Evolutionary conservation across 192 early-diverging fungal species (phyloP).

Genomic region (Coemansia sp.): DNA sequence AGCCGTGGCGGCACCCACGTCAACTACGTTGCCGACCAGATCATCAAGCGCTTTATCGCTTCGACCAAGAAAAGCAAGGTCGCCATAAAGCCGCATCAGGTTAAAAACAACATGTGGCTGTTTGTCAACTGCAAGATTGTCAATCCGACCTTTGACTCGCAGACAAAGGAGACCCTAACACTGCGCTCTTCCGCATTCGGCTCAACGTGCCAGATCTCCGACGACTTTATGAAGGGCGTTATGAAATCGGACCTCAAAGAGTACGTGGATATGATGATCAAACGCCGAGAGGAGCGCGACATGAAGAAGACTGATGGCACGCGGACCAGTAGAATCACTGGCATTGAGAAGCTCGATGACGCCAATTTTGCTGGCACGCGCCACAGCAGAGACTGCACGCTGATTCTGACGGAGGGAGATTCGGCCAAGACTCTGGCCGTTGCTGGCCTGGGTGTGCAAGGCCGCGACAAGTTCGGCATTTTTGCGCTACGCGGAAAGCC

Average conservation of each 20-base stretch:
- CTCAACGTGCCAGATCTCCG: conserved; percentile 69
- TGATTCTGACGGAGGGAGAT: conserved; percentile 97
- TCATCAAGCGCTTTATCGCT: conserved; percentile 68
- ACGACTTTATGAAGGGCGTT: conserved; percentile 85
- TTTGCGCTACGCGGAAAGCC: conserved; percentile 97
- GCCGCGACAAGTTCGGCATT: conserved; percentile 88
- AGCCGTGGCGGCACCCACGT: conserved; percentile 91
- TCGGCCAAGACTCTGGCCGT: conserved; percentile 91
- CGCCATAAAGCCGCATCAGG: conserved; percentile 75
- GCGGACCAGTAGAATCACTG: conserved; percentile 63
- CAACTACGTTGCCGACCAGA: conserved; percentile 76
- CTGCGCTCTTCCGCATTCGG: conserved; percentile 73
- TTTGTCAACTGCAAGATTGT: conserved; percentile 94
- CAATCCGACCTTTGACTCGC: conserved; percentile 95
- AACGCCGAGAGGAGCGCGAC: conserved; percentile 68
- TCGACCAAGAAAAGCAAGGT: conserved; percentile 72
- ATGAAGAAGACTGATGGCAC: conserved; percentile 89
- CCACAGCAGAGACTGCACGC: conserved; percentile 74
- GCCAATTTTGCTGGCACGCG: conserved; percentile 86
- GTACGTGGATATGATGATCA: conserved; percentile 68
- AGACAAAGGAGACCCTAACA: conserved; percentile 97
- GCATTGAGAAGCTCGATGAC: conserved; percentile 91
- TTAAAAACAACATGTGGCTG: conserved; percentile 87
- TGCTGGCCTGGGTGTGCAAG: conserved; percentile 81
- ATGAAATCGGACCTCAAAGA: conserved; percentile 83